phyloP scores from a whole-genome alignment of 129 eudicot species.

The Glebionis coronaria region DNA sequence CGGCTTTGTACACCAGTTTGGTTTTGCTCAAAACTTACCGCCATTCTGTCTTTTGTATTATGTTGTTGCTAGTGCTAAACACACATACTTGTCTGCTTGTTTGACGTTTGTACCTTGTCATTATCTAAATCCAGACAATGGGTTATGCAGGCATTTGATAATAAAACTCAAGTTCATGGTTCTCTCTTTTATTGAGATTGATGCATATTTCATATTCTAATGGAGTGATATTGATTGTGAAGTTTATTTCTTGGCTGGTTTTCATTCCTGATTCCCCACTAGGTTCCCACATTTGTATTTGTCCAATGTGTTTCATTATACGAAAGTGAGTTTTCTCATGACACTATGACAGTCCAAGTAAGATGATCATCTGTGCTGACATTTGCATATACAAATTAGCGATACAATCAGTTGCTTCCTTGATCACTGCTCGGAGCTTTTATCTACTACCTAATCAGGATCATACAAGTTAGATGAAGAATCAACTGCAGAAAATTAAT shows the following conservation, averaged over 20 bases:
- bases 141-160: slow-evolving; percentile 12
- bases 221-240: background rate
- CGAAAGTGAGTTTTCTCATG: too few species aligned
- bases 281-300: too few species aligned
- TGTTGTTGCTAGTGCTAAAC: slow-evolving; percentile 4
- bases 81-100: background rate
- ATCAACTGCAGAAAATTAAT: too few species aligned
- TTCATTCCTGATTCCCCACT: too few species aligned
- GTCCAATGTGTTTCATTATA: too few species aligned
- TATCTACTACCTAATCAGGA: too few species aligned
- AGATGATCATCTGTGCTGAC: too few species aligned
- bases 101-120: background rate
- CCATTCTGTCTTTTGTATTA: background rate
- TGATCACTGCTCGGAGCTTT: too few species aligned
- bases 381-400: too few species aligned
- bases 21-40: background rate
- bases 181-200: background rate
- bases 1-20: slow-evolving; percentile 4
- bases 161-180: background rate
- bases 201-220: background rate
- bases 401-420: too few species aligned
- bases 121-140: background rate
- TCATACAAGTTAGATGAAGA: too few species aligned
- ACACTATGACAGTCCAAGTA: too few species aligned
- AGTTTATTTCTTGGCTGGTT: background rate